Evolutionary conservation across 352 stramenopile species (phyloP).

Genomic region (Globisporangium parvum): DNA sequence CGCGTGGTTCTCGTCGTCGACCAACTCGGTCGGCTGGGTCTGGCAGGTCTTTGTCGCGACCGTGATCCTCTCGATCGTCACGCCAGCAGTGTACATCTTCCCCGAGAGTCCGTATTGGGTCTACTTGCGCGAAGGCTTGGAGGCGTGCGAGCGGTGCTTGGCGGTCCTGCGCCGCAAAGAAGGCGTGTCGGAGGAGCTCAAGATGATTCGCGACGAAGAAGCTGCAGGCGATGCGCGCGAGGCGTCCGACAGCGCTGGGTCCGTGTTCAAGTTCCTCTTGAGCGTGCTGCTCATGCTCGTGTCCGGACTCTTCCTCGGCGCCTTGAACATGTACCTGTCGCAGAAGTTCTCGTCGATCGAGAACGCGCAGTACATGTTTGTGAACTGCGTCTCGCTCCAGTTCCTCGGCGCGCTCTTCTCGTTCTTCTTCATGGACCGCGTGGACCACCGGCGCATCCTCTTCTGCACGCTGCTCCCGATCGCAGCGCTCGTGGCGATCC

Average conservation of each 20-base stretch:
- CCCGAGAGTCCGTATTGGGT: conserved; percentile 84
- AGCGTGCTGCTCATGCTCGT: conserved; percentile 66
- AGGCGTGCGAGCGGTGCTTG: conserved; percentile 67
- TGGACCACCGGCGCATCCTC: conserved; percentile 70
- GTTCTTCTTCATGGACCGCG: conserved; percentile 84
- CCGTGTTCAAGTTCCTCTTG: conserved; percentile 61
- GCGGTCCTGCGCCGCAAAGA: conserved; percentile 73
- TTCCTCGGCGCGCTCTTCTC: conserved; percentile 68
- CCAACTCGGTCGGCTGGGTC: conserved; percentile 72
- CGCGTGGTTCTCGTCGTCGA: conserved; percentile 65
- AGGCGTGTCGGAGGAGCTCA: conserved; percentile 63
- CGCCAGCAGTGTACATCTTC: conserved; percentile 79
- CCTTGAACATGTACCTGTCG: conserved; percentile 74
- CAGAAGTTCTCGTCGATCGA: conserved; percentile 53
- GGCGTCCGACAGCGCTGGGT: conserved; percentile 18
- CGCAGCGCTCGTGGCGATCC: conserved; percentile 32
- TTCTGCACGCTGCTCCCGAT: conserved; percentile 63
- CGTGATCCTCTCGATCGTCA: conserved; percentile 75
- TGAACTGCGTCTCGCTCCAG: conserved; percentile 67
- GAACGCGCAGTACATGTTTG: conserved; percentile 69
- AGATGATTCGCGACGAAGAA: conserved; percentile 74
- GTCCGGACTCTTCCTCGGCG: conserved; percentile 52
- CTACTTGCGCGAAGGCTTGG: conserved; percentile 66
- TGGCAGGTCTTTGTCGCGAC: conserved; percentile 82
- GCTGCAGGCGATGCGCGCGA: conserved; percentile 51